Base-by-base conservation (phyloP, 805 yeast species). In the Starmerella cellae region DNA sequence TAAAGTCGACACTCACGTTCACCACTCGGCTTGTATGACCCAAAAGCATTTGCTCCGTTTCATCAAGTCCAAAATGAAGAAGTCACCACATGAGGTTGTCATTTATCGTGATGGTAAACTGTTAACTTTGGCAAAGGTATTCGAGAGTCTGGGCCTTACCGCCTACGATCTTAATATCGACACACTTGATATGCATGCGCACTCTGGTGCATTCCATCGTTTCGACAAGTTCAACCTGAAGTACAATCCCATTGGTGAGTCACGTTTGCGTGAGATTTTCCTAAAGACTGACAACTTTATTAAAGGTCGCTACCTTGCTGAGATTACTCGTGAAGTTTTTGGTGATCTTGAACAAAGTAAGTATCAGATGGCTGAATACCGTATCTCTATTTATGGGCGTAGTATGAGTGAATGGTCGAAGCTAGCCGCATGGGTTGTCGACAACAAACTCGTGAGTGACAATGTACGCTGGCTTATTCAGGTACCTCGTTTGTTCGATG, bases 111-210 rank as follows among this genome's bases (percentile, higher is more conserved):
- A 91, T 65, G 94, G 88, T 17, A 77, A 82, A 58, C 74, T 84
- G 6, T 70, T 91, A 56, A 81, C 96, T 0, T 69, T 91, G 51
- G 73, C 69, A n/a, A 79, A 88, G 59, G 99, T 91, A 37, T 91
- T 91, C 64, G 73, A 85, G 57, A 85, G 97, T 29, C 71, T 91
- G 60, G 78, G 83, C 43, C 70, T 91, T 46, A 79, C 95, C 0
- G 97, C 96, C 1, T 91, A 93, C 59, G 98, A 91, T 59, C 68
- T 91, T 45, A 81, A 94, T 44, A 91, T 91, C 55, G 99, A 91
- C 57, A 93, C 98, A 2, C 70, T 91, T 52, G 99, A 91, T 63
- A 91, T 91, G 99, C 99, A 91, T 63, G 99, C 99, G 4, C 98
- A 91, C 61, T 82, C 87, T 50, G 99, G 91, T 57, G 82, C 97